Evolutionary conservation across 257 asterid species (phyloP).

Genomic region (Solanum sitiens): DNA sequence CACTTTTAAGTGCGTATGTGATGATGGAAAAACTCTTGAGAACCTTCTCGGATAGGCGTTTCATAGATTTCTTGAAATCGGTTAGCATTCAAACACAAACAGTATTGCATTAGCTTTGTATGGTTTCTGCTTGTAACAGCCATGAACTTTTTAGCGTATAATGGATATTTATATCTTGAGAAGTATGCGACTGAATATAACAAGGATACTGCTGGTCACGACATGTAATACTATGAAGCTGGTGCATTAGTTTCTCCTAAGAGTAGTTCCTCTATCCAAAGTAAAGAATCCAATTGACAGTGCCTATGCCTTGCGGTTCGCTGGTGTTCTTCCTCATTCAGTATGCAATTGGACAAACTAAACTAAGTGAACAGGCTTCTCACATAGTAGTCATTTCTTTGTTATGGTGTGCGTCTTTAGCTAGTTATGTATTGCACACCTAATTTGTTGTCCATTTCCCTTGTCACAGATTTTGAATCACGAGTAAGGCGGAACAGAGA

Average conservation of each 20-base stretch:
- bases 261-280: neutral
- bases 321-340: neutral
- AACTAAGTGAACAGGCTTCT: neutral
- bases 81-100: neutral
- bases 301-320: neutral
- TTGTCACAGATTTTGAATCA: neutral
- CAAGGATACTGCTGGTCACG: neutral
- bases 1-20: neutral
- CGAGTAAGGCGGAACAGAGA: neutral
- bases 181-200: neutral
- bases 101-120: neutral
- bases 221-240: neutral
- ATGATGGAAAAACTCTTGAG: neutral
- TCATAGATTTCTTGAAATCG: neutral
- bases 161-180: neutral
- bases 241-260: neutral
- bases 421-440: neutral
- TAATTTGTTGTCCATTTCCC: neutral
- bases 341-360: neutral
- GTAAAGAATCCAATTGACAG: neutral
- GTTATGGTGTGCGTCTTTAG: neutral
- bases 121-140: neutral
- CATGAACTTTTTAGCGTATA: neutral
- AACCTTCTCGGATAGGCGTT: neutral
- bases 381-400: neutral